These are phyloP conservation scores for Aspergillus floridensis DNA, from an alignment of 2,329 filamentous ascomycete genomes.

Conservation along the genomic window DNA sequence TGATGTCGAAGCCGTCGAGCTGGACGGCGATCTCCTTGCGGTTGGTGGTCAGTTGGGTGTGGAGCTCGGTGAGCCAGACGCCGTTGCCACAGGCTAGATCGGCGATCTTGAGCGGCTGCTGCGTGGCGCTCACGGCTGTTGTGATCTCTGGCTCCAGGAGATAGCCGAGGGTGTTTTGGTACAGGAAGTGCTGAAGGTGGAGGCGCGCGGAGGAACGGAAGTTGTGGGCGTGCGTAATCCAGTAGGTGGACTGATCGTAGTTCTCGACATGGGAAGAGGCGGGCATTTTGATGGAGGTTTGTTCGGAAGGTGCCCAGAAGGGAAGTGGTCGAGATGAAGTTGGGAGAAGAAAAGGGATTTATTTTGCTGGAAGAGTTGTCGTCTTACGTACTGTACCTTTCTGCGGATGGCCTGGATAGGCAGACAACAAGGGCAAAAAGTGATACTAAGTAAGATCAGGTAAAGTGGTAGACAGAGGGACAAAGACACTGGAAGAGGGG, in stretches of 20 bases:
- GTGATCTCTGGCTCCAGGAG: conserved; percentile 20
- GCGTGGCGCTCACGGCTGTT: conserved; percentile 3
- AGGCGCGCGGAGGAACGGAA: background rate
- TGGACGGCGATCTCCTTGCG: background rate
- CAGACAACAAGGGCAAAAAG: too few species aligned
- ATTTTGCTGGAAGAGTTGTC: too few species aligned
- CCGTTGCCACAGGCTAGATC: background rate
- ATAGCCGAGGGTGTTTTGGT: conserved; percentile 23
- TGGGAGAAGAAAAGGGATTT: too few species aligned
- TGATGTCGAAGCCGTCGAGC: background rate
- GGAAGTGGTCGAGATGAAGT: too few species aligned
- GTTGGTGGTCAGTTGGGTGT: background rate
- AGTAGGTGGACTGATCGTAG: background rate
- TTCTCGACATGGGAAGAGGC: background rate
- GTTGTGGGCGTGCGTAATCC: background rate
- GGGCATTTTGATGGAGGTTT: too few species aligned
- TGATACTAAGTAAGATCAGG: too few species aligned
- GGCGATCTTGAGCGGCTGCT: background rate
- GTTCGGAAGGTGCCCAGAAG: too few species aligned
- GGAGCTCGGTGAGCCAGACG: background rate
- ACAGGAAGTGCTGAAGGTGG: conserved; percentile 24
- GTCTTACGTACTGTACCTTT: too few species aligned
- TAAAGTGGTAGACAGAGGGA: too few species aligned
- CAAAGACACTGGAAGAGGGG: too few species aligned
- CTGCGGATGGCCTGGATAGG: too few species aligned